Percentiles rank a stretch among this genome's conserved stretches.
Evolutionary conservation across 306 rosid genomes (phyloP).

Genomic region (Medicago ruthenica): DNA sequence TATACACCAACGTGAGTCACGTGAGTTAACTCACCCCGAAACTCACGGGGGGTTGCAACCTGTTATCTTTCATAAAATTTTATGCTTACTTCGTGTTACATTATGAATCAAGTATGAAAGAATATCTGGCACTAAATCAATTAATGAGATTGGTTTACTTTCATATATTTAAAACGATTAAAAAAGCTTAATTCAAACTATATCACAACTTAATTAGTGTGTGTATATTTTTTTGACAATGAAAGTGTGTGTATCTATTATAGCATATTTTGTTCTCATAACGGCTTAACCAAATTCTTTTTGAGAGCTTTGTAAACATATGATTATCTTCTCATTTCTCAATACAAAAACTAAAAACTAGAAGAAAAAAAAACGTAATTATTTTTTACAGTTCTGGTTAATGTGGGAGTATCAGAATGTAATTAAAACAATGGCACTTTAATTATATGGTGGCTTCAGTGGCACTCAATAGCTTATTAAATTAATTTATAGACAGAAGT

Average conservation of each 20-base stretch:
- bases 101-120: too few relatives aligned
- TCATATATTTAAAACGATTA: neutral
- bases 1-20: too few relatives aligned
- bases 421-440: slow-evolving; percentile 6
- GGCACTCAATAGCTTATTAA: slow-evolving; percentile 16
- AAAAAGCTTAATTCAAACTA: slow-evolving; percentile 5
- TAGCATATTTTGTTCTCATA: neutral
- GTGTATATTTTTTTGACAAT: neutral
- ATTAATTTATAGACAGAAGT: slow-evolving; percentile 13
- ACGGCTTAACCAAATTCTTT: slow-evolving; percentile 6
- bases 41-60: too few relatives aligned
- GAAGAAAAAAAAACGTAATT: neutral
- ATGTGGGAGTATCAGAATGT: neutral
- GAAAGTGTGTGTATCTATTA: neutral
- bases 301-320: neutral
- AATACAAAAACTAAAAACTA: too few relatives aligned
- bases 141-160: slow-evolving; percentile 1
- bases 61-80: too few relatives aligned
- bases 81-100: too few relatives aligned
- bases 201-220: neutral
- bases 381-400: slow-evolving; percentile 15
- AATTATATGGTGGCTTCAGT: slow-evolving; percentile 5
- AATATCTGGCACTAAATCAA: neutral
- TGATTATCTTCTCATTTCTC: neutral
- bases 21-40: too few relatives aligned